Conservation (phyloP, 148 eudicot species). For the Dianthus caryophyllus region DNA sequence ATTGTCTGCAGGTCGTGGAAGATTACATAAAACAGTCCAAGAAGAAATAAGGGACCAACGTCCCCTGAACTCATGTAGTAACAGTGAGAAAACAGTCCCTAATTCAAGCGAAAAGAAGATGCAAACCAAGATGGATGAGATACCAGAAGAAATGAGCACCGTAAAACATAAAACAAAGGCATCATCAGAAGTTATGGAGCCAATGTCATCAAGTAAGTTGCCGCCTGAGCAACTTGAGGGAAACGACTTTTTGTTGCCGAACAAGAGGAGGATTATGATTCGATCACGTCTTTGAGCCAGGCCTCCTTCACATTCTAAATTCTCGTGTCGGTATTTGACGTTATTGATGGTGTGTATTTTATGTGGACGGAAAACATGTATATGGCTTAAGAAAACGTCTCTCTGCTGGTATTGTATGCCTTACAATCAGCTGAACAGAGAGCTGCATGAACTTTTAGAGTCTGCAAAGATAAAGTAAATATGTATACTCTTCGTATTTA, state of each 20-base stretch:
- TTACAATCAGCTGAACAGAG: background rate
- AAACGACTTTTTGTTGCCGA: constrained; percentile 1
- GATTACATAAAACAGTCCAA: constrained; percentile 21
- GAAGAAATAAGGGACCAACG: constrained; percentile 12
- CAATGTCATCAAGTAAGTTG: constrained; percentile 11
- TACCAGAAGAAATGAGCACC: constrained; percentile 13
- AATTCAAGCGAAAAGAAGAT: background rate
- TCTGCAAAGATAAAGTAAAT: background rate
- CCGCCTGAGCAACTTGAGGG: constrained; percentile 20
- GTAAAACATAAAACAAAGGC: constrained; percentile 5
- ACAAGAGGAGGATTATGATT: constrained; percentile 24
- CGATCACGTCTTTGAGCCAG: constrained; percentile 28
- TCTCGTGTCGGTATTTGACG: background rate
- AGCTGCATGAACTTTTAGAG: background rate
- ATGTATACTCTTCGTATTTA: background rate
- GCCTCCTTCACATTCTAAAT: background rate
- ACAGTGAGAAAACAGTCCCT: constrained; percentile 12
- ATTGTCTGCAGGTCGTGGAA: constrained; percentile 6
- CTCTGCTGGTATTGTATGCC: background rate
- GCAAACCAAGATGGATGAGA: constrained; percentile 17
- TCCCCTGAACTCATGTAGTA: background rate
- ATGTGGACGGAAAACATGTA: background rate
- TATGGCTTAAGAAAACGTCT: background rate
- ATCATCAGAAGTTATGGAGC: constrained; percentile 11
- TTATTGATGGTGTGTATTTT: background rate